Percentiles rank a stretch among this genome's conserved stretches.
Evolutionary conservation across 2,329 filamentous ascomycete genomes (phyloP).

Genomic region (Ophiocordyceps camponoti-floridani): DNA sequence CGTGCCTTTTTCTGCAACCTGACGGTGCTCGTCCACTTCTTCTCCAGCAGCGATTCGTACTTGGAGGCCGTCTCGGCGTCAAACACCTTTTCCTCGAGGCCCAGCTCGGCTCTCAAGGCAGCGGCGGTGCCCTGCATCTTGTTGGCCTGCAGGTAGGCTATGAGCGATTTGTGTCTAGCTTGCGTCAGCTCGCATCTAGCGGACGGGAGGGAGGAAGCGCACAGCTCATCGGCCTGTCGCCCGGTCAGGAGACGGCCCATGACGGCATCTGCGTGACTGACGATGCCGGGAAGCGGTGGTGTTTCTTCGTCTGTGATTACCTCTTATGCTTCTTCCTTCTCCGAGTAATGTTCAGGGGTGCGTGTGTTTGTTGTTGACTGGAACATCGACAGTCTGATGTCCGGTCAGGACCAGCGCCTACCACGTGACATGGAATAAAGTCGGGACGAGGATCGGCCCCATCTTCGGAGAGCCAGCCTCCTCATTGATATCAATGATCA

Average conservation of each 20-base stretch:
- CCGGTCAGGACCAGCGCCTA: too few species aligned
- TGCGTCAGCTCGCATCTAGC: background rate
- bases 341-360: too few species aligned
- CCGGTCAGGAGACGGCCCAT: slow-evolving; percentile 61
- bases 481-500: too few species aligned
- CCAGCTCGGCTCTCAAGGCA: slow-evolving; percentile 57
- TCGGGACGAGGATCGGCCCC: background rate
- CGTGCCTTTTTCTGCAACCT: slow-evolving; percentile 83
- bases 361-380: too few species aligned
- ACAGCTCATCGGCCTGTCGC: slow-evolving; percentile 77
- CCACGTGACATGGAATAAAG: background rate
- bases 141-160: slow-evolving; percentile 64
- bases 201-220: slow-evolving; percentile 18
- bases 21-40: slow-evolving; percentile 97
- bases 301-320: too few species aligned
- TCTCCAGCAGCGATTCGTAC: slow-evolving; percentile 85
- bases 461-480: too few species aligned
- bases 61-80: slow-evolving; percentile 76
- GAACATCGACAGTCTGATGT: too few species aligned
- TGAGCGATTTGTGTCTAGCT: slow-evolving; percentile 69
- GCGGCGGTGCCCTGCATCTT: slow-evolving; percentile 39
- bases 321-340: too few species aligned
- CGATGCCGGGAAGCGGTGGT: too few species aligned
- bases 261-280: background rate
- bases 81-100: slow-evolving; percentile 54